Evolutionary conservation across 1,139 yeast species (phyloP), one percentile per base, ranked within the genome.

Genomic region (Yamadazyma aaseri): DNA sequence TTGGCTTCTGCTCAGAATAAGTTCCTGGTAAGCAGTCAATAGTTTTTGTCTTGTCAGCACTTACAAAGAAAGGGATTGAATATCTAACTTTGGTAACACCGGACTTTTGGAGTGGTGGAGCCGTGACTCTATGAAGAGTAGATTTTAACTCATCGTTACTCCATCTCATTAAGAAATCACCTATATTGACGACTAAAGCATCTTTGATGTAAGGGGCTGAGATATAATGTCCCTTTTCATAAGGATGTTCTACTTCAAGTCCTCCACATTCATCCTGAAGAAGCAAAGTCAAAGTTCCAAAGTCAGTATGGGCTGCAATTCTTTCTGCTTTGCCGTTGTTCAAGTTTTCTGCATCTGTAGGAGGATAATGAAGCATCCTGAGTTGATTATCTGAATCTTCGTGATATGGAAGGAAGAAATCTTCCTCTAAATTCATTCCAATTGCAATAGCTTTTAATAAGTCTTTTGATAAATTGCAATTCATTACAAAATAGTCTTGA

Each of bases 101-200:
- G 4, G 37, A 50, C 3, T 32, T 34, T 10, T 25, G 23, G 6
- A 26, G 17, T 7, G 34, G 33, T 5, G 60, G 58, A 6, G 44
- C 35, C 33, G 55, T 40, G 11, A 56, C 61, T 34, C 61, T 45
- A 34, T 56, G 61, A 35, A 53, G 52, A 28, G 55, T 56, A 3
- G 58, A 54, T 33, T 56, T 56, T 20, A 56, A 39, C 12, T 35
- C 38, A 35, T 56, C 60, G 35, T 56, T 60, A 5, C 54, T 45
- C 61, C 61, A 56, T 22, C 58, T 51, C 60, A 55, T 55, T 25
- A 56, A 36, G 55, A 56, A 54, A 32, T 56, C 61, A 3, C 61
- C 61, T 28, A 56, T 56, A 31, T 56, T 56, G 27, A 56, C 52
- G 15, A 56, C 59, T 21, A 56, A 51, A 5, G 54, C 52, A 6